Conservation (phyloP, 2,329 filamentous ascomycete species). For the Curvularia sp. region DNA sequence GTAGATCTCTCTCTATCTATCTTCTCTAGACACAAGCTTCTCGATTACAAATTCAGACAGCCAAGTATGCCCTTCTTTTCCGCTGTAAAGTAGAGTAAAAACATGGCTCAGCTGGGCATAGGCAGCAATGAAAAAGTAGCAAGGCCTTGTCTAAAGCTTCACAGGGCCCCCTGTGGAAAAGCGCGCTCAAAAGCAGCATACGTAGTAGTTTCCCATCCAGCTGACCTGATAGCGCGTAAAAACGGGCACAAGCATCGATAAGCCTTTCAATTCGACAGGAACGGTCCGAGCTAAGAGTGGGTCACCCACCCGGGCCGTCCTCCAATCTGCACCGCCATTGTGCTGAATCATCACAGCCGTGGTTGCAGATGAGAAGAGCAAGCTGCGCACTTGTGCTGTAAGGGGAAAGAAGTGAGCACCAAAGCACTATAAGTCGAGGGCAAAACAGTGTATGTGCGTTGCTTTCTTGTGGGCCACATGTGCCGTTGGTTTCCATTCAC, state of each 20-base stretch:
- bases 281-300: neutral
- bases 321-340: constrained; percentile 6
- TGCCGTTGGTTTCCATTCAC: neutral
- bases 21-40: neutral
- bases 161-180: neutral
- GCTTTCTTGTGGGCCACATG: neutral
- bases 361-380: constrained; percentile 15
- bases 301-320: neutral
- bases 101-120: neutral
- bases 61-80: neutral
- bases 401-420: neutral
- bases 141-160: neutral
- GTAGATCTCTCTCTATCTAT: neutral
- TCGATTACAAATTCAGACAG: neutral
- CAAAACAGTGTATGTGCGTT: neutral
- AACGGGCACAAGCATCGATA: neutral
- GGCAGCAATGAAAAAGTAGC: neutral
- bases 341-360: constrained; percentile 13
- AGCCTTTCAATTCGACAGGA: constrained; percentile 1
- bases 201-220: neutral
- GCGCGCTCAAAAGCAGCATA: neutral
- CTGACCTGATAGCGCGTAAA: neutral
- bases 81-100: neutral
- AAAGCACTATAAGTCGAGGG: neutral
- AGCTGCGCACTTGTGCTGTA: neutral